Base-by-base conservation (phyloP, 2,329 filamentous ascomycete species). In the Aspergillus ochraceoroseus region DNA sequence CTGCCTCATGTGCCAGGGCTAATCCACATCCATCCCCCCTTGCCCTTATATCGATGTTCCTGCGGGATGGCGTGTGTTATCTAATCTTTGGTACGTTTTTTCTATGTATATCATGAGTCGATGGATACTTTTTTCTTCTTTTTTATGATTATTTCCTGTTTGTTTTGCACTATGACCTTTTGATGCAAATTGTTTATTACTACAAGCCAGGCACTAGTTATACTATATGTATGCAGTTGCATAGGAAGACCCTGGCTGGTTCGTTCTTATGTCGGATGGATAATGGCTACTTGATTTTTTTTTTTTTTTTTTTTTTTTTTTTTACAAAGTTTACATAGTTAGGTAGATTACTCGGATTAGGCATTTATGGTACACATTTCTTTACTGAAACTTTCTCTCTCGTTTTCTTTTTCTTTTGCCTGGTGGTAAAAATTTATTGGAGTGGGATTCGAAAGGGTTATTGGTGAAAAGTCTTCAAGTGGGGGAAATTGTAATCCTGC, bases 1-100 rank as follows among this genome's bases (percentile, higher is more conserved):
- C 32, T 98, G 92, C 65, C 65, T 95, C 51, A 96, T 98, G 92
- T 98, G 92, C 81, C 94, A 87, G 69, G 90, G 89, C 73, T 96
- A 77, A 42, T n/a, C n/a, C n/a, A n/a, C n/a, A n/a, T n/a, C n/a
- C n/a, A n/a, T n/a, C n/a, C n/a, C n/a, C n/a, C n/a, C n/a, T n/a
- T n/a, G n/a, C n/a, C n/a, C n/a, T n/a, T n/a, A n/a, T n/a, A n/a
- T n/a, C n/a, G n/a, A n/a, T n/a, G n/a, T n/a, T n/a, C n/a, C 11
- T 35, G 20, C 28, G 7, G 12, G 15, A 15, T 26, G 35, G 18
- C 32, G 23, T 37, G 14, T 29, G 32, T 31, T 17, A 19, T 19
- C 32, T 41, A 39, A 39, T 40, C 18, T 41, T 32, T 22, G 20
- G 5, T 9, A 31, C 47, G 54, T 44, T 42, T 52, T 43, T 31